Conservation (phyloP, 106 monocot species). For the Dioscorea alata region DNA sequence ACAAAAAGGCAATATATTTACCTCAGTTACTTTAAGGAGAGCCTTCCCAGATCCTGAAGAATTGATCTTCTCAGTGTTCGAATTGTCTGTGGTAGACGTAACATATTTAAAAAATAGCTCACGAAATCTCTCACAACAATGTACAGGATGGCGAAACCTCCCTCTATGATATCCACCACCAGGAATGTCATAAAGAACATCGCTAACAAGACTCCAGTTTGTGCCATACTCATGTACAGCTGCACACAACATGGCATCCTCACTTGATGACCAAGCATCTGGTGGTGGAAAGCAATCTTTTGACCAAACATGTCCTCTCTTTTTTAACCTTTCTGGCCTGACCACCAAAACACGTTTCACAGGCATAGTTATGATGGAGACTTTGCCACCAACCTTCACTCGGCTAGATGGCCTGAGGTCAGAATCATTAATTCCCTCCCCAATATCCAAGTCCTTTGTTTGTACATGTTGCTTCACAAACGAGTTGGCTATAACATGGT, state of each 20-base stretch:
- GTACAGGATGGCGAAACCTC: constrained; percentile 79
- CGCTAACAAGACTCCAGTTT: constrained; percentile 74
- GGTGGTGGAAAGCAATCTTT: constrained; percentile 61
- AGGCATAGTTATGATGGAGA: constrained; percentile 68
- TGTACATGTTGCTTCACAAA: constrained; percentile 32
- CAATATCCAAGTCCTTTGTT: constrained; percentile 27
- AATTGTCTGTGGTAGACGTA: constrained; percentile 36
- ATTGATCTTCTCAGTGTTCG: constrained; percentile 46
- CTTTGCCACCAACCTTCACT: constrained; percentile 50
- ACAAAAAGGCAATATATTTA: constrained; percentile 19
- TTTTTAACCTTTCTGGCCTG: constrained; percentile 75
- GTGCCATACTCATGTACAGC: constrained; percentile 83
- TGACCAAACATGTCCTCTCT: constrained; percentile 57
- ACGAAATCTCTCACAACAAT: constrained; percentile 95
- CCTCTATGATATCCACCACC: constrained; percentile 76
- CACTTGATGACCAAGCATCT: constrained; percentile 73
- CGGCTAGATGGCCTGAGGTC: constrained; percentile 32
- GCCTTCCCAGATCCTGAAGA: constrained; percentile 63
- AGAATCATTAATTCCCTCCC: constrained; percentile 27
- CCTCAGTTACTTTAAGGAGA: constrained; percentile 91
- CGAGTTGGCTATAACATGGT: constrained; percentile 16
- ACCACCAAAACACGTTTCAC: constrained; percentile 79
- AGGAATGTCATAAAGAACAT: constrained; percentile 46
- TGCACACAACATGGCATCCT: constrained; percentile 91
- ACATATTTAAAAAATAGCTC: constrained; percentile 86